A percentile compares a stretch with the other conserved stretches of the same genome.
Evolutionary conservation across 2,329 filamentous ascomycete species (phyloP).

Genomic region (Juglanconis oblonga): DNA sequence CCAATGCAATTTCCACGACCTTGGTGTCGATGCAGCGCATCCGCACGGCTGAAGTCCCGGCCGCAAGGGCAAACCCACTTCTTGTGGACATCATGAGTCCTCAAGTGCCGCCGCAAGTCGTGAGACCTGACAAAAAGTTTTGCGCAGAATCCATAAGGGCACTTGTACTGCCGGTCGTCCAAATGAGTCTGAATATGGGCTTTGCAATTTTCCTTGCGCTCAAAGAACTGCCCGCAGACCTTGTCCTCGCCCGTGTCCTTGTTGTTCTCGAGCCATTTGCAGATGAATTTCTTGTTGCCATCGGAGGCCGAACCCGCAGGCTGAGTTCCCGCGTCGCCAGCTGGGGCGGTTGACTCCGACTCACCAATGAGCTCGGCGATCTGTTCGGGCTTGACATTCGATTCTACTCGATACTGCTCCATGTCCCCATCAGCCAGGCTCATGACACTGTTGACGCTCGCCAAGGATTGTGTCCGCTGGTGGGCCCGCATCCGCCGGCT

Average conservation of each 20-base stretch:
- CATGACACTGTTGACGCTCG: conserved; percentile 18
- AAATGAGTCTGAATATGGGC: conserved; percentile 98
- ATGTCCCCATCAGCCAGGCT: conserved; percentile 18
- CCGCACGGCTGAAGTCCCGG: conserved; percentile 91
- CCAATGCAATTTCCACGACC: conserved; percentile 97
- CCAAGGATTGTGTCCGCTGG: conserved; percentile 16
- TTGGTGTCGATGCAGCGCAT: conserved; percentile 88
- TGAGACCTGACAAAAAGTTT: conserved; percentile 98
- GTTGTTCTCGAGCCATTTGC: conserved; percentile 14
- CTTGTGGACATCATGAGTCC: conserved; percentile 96
- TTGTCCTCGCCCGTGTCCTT: conserved; percentile 30
- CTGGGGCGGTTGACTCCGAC: conserved; percentile 5
- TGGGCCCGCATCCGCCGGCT: conserved; percentile 17
- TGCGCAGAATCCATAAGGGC: conserved; percentile 70
- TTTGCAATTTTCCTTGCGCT: conserved; percentile 98
- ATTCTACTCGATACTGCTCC: conserved; percentile 19
- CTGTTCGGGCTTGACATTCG: conserved; percentile 17
- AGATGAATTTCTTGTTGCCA: conserved; percentile 17
- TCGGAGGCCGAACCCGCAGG: not conserved
- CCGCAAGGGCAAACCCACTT: conserved; percentile 93
- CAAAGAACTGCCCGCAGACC: conserved; percentile 84
- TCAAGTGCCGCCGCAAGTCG: conserved; percentile 93
- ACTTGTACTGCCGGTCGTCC: conserved; percentile 92
- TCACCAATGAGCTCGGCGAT: conserved; percentile 18
- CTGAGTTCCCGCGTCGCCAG: not conserved